These are phyloP conservation scores for Dictyostelium purpureum DNA, from an alignment of 78 protist genomes.

Conservation along the genomic window DNA sequence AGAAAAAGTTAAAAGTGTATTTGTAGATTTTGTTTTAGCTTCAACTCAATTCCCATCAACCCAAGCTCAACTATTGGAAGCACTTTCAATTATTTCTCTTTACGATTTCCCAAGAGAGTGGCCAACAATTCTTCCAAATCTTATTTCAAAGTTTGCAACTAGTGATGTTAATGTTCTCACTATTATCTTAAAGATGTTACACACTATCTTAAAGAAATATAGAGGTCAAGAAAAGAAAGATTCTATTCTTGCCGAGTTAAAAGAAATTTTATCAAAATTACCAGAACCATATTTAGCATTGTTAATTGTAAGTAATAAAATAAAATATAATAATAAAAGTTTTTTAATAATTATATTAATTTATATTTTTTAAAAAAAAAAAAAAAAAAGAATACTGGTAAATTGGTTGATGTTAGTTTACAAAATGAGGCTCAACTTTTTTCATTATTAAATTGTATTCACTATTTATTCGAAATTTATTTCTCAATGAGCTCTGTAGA, in stretches of 20 bases:
- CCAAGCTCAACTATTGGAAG: slow-evolving; percentile 40
- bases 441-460: slow-evolving; percentile 4
- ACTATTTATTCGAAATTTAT: slow-evolving; percentile 56
- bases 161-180: not conserved
- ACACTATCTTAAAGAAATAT: slow-evolving; percentile 48
- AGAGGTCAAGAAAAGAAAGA: not conserved
- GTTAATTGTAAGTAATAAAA: slow-evolving; percentile 28
- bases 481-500: slow-evolving; percentile 76
- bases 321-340: not conserved
- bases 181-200: not conserved
- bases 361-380: not conserved
- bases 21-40: slow-evolving; percentile 25
- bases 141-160: not conserved
- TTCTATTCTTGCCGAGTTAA: slow-evolving; percentile 19
- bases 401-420: not conserved
- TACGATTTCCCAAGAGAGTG: slow-evolving; percentile 83
- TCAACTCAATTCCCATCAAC: not conserved
- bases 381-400: not conserved
- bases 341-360: not conserved
- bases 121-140: slow-evolving; percentile 56
- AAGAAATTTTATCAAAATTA: slow-evolving; percentile 28
- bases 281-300: slow-evolving; percentile 43
- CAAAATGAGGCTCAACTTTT: slow-evolving; percentile 1
- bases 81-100: slow-evolving; percentile 43
- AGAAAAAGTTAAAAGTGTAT: not conserved